Evolutionary conservation across 768 basidiomycete species (phyloP).

Genomic region (Hebeloma cylindrosporum): DNA sequence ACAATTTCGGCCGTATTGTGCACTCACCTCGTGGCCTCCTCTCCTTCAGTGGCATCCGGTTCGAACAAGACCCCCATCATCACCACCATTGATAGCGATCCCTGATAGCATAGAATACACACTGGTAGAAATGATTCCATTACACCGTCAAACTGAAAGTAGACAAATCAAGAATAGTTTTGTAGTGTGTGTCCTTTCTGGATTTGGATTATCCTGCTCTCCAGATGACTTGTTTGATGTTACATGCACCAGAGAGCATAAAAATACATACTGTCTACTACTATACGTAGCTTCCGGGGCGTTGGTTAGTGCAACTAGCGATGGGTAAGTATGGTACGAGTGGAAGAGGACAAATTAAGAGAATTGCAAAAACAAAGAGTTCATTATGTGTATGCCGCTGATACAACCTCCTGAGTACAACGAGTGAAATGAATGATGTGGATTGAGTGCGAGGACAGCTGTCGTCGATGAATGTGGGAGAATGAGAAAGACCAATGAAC

Average conservation of each 20-base stretch:
- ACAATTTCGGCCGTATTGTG: slow-evolving; percentile 1
- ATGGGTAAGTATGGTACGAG: slow-evolving; percentile 41
- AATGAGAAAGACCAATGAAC: slow-evolving; percentile 21
- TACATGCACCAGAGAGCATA: slow-evolving; percentile 35
- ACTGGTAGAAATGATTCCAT: too few relatives aligned
- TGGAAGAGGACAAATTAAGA: slow-evolving; percentile 26
- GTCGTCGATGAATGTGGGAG: slow-evolving; percentile 20
- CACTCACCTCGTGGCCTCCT: slow-evolving; percentile 16
- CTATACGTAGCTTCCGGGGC: slow-evolving; percentile 50
- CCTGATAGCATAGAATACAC: too few relatives aligned
- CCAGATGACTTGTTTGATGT: slow-evolving; percentile 15
- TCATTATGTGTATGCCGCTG: slow-evolving; percentile 38
- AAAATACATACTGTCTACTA: slow-evolving; percentile 59
- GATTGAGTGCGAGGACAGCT: slow-evolving; percentile 19
- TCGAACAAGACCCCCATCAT: slow-evolving; percentile 83
- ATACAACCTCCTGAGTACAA: slow-evolving; percentile 46
- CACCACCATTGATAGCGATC: slow-evolving; percentile 54
- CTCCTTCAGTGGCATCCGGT: slow-evolving; percentile 74
- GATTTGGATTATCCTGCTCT: slow-evolving; percentile 19
- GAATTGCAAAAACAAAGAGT: slow-evolving; percentile 30
- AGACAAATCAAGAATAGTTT: background rate
- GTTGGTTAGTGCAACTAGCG: slow-evolving; percentile 45
- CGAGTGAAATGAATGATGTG: slow-evolving; percentile 30
- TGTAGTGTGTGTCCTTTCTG: slow-evolving; percentile 7
- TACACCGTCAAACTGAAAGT: background rate